phyloP scores from a whole-genome alignment of 2,329 filamentous ascomycete species.

The Metarhizium brunneum region DNA sequence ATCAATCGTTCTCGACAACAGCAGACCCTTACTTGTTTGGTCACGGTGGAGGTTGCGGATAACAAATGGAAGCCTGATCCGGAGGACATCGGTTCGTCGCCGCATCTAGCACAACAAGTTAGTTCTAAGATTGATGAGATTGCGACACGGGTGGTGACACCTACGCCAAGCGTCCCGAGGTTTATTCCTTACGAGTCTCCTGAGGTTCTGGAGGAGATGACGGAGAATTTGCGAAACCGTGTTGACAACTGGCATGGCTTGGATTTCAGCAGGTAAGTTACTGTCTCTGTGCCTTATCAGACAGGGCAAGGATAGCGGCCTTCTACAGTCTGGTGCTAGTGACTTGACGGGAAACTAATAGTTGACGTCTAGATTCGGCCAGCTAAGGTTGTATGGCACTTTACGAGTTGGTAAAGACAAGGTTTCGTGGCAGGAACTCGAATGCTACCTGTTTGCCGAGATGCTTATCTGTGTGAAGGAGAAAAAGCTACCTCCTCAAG shows the following conservation, averaged over 20 bases:
- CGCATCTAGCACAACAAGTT: slow-evolving; percentile 31
- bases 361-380: slow-evolving; percentile 62
- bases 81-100: slow-evolving; percentile 60
- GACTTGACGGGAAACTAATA: slow-evolving; percentile 2
- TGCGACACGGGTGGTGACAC: slow-evolving; percentile 49
- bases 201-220: slow-evolving; percentile 73
- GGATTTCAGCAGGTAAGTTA: slow-evolving; percentile 66
- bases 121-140: slow-evolving; percentile 40
- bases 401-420: slow-evolving; percentile 94
- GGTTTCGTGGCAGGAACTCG: slow-evolving; percentile 91
- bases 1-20: slow-evolving; percentile 86
- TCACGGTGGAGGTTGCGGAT: slow-evolving; percentile 89
- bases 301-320: neutral
- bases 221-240: slow-evolving; percentile 72
- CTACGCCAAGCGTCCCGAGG: slow-evolving; percentile 45
- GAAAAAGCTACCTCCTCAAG: slow-evolving; percentile 57
- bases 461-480: slow-evolving; percentile 99
- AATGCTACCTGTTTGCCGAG: slow-evolving; percentile 94
- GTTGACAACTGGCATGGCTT: slow-evolving; percentile 98
- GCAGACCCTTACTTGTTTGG: slow-evolving; percentile 85
- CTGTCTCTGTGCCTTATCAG: neutral
- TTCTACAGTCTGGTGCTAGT: neutral
- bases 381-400: slow-evolving; percentile 79
- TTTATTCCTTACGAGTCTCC: slow-evolving; percentile 66
- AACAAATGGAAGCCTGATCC: slow-evolving; percentile 82